Conservation (phyloP, 1,139 yeast species). For the Yamadazyma aaseri region DNA sequence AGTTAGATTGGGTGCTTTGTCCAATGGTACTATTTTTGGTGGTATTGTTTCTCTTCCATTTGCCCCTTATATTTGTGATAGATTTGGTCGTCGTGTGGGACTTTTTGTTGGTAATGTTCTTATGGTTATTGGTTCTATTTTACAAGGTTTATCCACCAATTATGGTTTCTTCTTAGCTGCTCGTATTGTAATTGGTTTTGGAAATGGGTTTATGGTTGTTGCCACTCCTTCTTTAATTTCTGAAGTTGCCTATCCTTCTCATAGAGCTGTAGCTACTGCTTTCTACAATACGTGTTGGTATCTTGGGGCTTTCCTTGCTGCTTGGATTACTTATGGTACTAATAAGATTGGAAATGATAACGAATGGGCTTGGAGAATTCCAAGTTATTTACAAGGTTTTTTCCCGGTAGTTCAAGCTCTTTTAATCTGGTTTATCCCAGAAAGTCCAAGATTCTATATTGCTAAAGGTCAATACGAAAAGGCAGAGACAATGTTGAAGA, state of each 20-base stretch:
- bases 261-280: conserved; percentile 45
- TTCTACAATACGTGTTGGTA: conserved; percentile 50
- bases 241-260: conserved; percentile 47
- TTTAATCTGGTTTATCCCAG: conserved; percentile 40
- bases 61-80: conserved; percentile 25
- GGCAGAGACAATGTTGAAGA: conserved; percentile 41
- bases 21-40: conserved; percentile 33
- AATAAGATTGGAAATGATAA: conserved; percentile 21
- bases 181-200: conserved; percentile 10
- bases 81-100: conserved; percentile 33
- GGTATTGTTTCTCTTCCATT: conserved; percentile 18
- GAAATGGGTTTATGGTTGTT: conserved; percentile 39
- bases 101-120: conserved; percentile 27
- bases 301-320: conserved; percentile 55
- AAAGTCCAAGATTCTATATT: conserved; percentile 47
- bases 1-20: conserved; percentile 40
- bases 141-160: conserved; percentile 34
- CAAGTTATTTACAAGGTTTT: conserved; percentile 45
- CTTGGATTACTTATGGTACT: conserved; percentile 35
- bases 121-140: conserved; percentile 35
- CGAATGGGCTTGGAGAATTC: conserved; percentile 41
- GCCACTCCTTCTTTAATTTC: conserved; percentile 42
- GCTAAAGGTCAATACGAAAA: conserved; percentile 35
- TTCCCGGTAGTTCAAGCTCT: conserved; percentile 27
- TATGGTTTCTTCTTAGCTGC: conserved; percentile 10